Base-by-base conservation (phyloP, 805 yeast genomes). In the Pichia thaimueangensis region DNA sequence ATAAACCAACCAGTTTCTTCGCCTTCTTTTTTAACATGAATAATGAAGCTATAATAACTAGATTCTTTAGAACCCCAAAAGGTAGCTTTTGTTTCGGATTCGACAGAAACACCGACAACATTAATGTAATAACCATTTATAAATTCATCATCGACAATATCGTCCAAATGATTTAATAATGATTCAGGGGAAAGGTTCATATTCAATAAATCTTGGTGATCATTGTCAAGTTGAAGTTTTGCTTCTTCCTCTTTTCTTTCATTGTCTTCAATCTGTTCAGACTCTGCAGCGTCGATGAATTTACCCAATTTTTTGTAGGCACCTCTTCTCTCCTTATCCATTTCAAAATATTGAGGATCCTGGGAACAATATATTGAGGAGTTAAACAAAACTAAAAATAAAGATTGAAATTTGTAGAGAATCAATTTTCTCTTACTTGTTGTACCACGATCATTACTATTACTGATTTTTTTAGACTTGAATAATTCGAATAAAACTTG, bases 401-500 rank as follows among this genome's bases (percentile, higher is more conserved):
- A 65, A 31, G 81, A 73, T 35, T 77, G 69, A n/a, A 86, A 44
- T 52, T 82, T 83, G 45, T 65, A 62, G 19, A 78, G 78, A 36
- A 80, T 62, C 49, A 83, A 75, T 52, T 75, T 73, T 24, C 87
- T 69, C 54, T 93, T 82, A 3, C 87, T 76, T n/a, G 76, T 65
- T 47, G 83, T 86, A 13, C 79, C 82, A 25, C 96, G 68, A 51
- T 86, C 96, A 32, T 76, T 75, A 21, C 89, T 74, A 44, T 79
- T 74, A 48, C 88, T 79, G 38, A 91, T 76, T 33, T 78, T 76
- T 58, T 86, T 78, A 17, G 71, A 64, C 60, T 85, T 82, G 64
- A 93, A 80, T 42, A 81, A 74, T 56, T 88, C 95, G 55, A 82
- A 75, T 55, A 89, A 86, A 21, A 80, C 80, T 62, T 89, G 96